phyloP scores from a whole-genome alignment of 164 flowering plant species.

The Cinnamomum micranthum region DNA sequence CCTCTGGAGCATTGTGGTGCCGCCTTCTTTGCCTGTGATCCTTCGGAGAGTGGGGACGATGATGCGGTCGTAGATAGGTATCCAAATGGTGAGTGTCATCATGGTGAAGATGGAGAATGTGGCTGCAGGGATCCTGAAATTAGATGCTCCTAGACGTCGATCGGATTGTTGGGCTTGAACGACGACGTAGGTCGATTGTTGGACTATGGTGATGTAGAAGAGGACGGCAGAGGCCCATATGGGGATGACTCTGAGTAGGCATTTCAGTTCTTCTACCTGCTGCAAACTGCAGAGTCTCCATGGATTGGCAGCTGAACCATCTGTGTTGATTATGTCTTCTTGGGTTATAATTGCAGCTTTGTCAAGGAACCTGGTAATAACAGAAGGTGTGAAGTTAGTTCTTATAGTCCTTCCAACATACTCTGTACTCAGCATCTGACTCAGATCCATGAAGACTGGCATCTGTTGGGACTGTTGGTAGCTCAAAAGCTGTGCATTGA shows the following conservation, averaged over 20 bases:
- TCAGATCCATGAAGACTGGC: no score
- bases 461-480: no score
- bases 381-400: no score
- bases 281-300: conserved; percentile 76
- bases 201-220: conserved; percentile 30
- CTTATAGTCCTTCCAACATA: no score
- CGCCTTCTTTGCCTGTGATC: conserved; percentile 37
- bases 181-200: conserved; percentile 36
- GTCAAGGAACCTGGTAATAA: conserved; percentile 48
- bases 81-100: conserved; percentile 51
- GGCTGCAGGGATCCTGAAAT: conserved; percentile 52
- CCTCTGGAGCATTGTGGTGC: conserved; percentile 53
- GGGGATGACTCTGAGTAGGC: conserved; percentile 65
- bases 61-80: conserved; percentile 55
- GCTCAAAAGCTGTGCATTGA: no score
- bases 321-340: conserved; percentile 44
- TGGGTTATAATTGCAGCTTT: conserved; percentile 65
- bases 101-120: conserved; percentile 43
- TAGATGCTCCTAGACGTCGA: conserved; percentile 25
- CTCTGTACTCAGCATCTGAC: no score
- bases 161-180: conserved; percentile 60
- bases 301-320: conserved; percentile 60
- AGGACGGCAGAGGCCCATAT: conserved; percentile 53
- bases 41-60: conserved; percentile 37
- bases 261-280: conserved; percentile 78